Evolutionary conservation across 257 asterid genomes (phyloP).

Genomic region (Lycium barbarum): DNA sequence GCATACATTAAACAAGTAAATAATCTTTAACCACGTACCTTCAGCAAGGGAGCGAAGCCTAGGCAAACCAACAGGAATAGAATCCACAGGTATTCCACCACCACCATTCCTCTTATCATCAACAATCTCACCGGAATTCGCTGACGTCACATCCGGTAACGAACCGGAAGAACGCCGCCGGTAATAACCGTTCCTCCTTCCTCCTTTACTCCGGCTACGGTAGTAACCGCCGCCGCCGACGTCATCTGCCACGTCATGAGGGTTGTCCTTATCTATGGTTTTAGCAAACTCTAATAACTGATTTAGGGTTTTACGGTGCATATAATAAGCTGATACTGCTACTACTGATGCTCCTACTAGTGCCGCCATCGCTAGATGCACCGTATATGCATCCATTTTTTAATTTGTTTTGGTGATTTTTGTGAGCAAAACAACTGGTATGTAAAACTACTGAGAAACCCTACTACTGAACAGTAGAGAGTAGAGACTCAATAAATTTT

Average conservation of each 20-base stretch:
- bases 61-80: slow-evolving; percentile 74
- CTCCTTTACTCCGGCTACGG: slow-evolving; percentile 50
- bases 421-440: no score
- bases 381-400: slow-evolving; percentile 69
- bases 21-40: slow-evolving; percentile 51
- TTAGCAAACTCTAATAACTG: slow-evolving; percentile 83
- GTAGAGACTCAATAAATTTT: no score
- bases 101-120: slow-evolving; percentile 66
- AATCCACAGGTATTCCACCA: slow-evolving; percentile 62
- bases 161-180: slow-evolving; percentile 68
- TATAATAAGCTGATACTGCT: slow-evolving; percentile 89
- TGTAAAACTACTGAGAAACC: slow-evolving; percentile 40
- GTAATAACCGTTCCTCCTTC: slow-evolving; percentile 43
- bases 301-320: slow-evolving; percentile 87
- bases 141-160: slow-evolving; percentile 69
- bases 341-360: slow-evolving; percentile 88
- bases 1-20: background rate
- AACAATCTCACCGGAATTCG: slow-evolving; percentile 43
- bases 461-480: slow-evolving; percentile 48
- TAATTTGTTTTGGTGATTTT: no score
- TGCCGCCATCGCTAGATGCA: slow-evolving; percentile 95
- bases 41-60: slow-evolving; percentile 76
- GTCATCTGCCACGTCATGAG: slow-evolving; percentile 39
- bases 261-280: slow-evolving; percentile 66
- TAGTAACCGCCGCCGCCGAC: slow-evolving; percentile 41